These are phyloP conservation scores for Thielaviopsis euricoi DNA, from an alignment of 2,329 filamentous ascomycete species.

Conservation along the genomic window DNA sequence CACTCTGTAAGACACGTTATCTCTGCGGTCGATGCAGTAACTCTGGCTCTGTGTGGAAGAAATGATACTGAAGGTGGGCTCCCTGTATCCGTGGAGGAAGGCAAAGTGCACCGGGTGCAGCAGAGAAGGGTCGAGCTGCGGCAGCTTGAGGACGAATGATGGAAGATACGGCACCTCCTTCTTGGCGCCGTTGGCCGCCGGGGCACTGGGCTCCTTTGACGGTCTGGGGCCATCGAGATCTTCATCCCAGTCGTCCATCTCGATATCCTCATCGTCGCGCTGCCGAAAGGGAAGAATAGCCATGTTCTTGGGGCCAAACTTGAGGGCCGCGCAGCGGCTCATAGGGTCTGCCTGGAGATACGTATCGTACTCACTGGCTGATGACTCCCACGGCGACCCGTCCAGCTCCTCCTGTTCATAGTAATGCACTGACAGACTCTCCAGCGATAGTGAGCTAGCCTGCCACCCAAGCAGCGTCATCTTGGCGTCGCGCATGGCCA, in stretches of 20 bases:
- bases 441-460: slow-evolving; percentile 57
- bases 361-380: slow-evolving; percentile 60
- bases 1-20: slow-evolving; percentile 79
- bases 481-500: slow-evolving; percentile 83
- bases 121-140: slow-evolving; percentile 71
- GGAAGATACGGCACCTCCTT: slow-evolving; percentile 57
- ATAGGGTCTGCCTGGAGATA: slow-evolving; percentile 77
- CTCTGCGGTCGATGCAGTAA: slow-evolving; percentile 65
- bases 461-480: slow-evolving; percentile 92
- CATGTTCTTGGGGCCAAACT: slow-evolving; percentile 75
- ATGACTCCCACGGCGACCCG: slow-evolving; percentile 64
- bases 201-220: slow-evolving; percentile 24
- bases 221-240: slow-evolving; percentile 56
- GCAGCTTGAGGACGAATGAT: slow-evolving; percentile 85
- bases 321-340: slow-evolving; percentile 84
- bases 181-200: slow-evolving; percentile 21
- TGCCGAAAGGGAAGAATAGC: slow-evolving; percentile 90
- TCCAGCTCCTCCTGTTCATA: slow-evolving; percentile 89
- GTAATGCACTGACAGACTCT: slow-evolving; percentile 90
- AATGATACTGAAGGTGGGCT: slow-evolving; percentile 90
- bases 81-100: slow-evolving; percentile 91
- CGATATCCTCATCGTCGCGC: slow-evolving; percentile 59
- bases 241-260: slow-evolving; percentile 81
- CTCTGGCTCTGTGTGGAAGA: slow-evolving; percentile 61
- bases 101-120: slow-evolving; percentile 81